Conservation (phyloP, 176 grass and related monocot species). For the Juncus effusus region DNA sequence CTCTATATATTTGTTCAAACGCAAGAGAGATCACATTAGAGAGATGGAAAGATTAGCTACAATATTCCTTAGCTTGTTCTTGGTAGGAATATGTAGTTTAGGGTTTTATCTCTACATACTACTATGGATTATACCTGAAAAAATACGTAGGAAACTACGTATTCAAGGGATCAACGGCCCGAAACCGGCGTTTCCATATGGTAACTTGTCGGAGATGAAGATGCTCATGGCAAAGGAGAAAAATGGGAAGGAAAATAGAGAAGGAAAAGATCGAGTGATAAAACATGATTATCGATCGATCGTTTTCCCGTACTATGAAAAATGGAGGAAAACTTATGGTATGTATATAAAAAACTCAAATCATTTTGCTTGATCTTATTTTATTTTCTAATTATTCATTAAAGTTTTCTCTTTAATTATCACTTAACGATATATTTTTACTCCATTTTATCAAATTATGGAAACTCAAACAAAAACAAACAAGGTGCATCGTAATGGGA, state of each 20-base stretch:
- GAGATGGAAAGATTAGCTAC: constrained; percentile 22
- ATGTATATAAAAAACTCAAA: constrained; percentile 24
- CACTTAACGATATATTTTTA: too few relatives aligned
- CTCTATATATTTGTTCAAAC: background rate
- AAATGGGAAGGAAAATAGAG: background rate
- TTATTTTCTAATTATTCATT: background rate
- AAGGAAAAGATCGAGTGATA: constrained; percentile 18
- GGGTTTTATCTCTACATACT: constrained; percentile 60
- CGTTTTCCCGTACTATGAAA: constrained; percentile 81
- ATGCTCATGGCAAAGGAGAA: constrained; percentile 29
- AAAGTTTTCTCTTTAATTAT: background rate
- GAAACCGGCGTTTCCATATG: constrained; percentile 64
- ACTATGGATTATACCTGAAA: constrained; percentile 55
- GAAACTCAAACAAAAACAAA: too few relatives aligned
- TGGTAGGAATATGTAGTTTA: constrained; percentile 51
- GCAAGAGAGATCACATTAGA: background rate
- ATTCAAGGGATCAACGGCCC: constrained; percentile 66
- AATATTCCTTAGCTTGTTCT: constrained; percentile 40
- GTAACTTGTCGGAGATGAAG: constrained; percentile 76
- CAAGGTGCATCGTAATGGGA: too few relatives aligned
- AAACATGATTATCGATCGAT: constrained; percentile 72
- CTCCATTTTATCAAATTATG: too few relatives aligned
- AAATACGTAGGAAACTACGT: constrained; percentile 48
- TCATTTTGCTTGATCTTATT: background rate
- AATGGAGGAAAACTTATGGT: constrained; percentile 87